Evolutionary conservation across 345 rosid genomes (phyloP), one percentile per base, ranked within the genome.

Genomic region (Moricandia arvensis): DNA sequence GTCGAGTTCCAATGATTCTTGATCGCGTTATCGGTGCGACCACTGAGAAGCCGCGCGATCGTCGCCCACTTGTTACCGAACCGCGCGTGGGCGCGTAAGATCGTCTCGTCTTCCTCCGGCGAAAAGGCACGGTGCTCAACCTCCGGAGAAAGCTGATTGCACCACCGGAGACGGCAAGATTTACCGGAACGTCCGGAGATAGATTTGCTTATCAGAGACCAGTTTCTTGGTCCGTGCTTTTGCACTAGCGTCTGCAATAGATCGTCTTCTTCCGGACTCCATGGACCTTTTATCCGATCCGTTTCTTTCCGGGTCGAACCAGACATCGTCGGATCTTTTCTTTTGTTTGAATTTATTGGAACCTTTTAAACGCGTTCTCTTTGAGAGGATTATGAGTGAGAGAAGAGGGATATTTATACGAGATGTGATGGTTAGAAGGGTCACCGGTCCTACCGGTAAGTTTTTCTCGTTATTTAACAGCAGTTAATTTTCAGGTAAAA

Each of bases 1-100:
- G 98, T 93, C 0, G 98, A 93, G 86, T 93, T 93, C 98, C 98
- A 93, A 76, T 93, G 98, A 75, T 93, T 93, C 78, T 93, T 93
- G 27, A 91, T 85, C 47, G 97, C 95, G 96, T 91, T 93, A 77
- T 91, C 97, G 6, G 98, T 93, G 4, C 98, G 91, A 26, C 98
- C 98, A 65, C 86, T 84, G 73, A 93, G 96, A 7, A 93, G 92
- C 27, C 98, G 86, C 0, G 98, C 93, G 73, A 93, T 91, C 60
- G 97, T 90, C 1, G 98, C 98, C 98, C 98, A 93, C 82, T 90
- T 90, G 83, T 93, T 93, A 38, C 98, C 98, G 51, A 91, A 85
- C 1, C 88, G 86, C 2, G 90, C 89, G 69, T 93, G 98, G 6
- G 98, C 98, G 21, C 87, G 80, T 69, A 86, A 63, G 21, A 91